phyloP scores from a whole-genome alignment of 2,329 filamentous ascomycete genomes.

The Microdochium trichocladiopsis region DNA sequence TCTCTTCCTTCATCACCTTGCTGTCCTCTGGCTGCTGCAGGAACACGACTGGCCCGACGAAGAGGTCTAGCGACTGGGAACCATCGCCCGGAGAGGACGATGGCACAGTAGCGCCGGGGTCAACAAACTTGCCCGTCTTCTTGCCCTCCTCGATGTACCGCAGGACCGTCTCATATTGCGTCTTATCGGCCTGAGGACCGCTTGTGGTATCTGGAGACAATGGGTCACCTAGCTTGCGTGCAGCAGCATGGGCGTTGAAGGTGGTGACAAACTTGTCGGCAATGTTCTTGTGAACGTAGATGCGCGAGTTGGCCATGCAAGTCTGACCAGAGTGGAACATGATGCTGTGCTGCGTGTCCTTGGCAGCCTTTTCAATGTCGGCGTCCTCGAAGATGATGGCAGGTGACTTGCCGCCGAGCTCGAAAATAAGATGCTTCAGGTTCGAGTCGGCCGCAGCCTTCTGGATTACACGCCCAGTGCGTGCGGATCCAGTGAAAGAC shows the following conservation, averaged over 20 bases:
- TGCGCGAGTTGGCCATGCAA: conserved; percentile 51
- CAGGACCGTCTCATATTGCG: conserved; percentile 39
- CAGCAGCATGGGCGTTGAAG: conserved; percentile 41
- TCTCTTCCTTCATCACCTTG: conserved; percentile 50
- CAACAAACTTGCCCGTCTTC: conserved; percentile 18
- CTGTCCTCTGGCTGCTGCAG: conserved; percentile 31
- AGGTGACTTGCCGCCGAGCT: conserved; percentile 63
- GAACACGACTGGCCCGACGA: conserved; percentile 39
- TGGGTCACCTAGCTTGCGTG: conserved; percentile 29
- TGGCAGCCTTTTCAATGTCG: conserved; percentile 56
- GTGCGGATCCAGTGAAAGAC: conserved; percentile 69
- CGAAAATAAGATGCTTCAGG: conserved; percentile 58
- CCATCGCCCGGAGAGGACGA: background rate
- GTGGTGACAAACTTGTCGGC: conserved; percentile 48
- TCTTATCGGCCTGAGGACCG: conserved; percentile 43
- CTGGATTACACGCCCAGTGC: conserved; percentile 66
- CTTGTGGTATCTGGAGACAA: conserved; percentile 20
- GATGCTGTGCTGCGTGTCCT: conserved; percentile 35
- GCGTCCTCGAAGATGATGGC: conserved; percentile 60
- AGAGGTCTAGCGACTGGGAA: conserved; percentile 13
- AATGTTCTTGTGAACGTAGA: conserved; percentile 49
- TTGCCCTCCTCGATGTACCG: conserved; percentile 38
- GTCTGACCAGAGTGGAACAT: conserved; percentile 49
- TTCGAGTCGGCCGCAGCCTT: conserved; percentile 59
- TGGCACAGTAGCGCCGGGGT: conserved; percentile 6